phyloP scores from a whole-genome alignment of 208 protist species.

The Zelonia costaricensis region DNA sequence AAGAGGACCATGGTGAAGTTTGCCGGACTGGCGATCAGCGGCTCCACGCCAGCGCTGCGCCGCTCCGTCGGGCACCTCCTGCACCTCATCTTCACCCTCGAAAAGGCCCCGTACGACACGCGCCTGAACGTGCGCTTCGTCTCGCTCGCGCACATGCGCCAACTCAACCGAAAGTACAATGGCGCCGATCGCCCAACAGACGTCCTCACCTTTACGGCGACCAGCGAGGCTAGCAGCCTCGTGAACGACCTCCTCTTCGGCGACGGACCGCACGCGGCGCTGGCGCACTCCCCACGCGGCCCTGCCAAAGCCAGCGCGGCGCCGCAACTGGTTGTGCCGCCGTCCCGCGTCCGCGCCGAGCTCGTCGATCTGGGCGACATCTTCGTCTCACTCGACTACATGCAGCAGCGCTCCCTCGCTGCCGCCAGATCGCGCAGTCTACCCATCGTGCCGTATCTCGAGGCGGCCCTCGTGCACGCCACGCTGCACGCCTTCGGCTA shows the following conservation, averaged over 20 bases:
- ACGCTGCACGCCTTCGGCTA: slow-evolving; percentile 79
- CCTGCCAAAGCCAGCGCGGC: not conserved
- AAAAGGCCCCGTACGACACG: slow-evolving; percentile 43
- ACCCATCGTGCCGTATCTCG: slow-evolving; percentile 56
- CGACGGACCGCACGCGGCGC: not conserved
- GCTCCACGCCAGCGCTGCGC: slow-evolving; percentile 42
- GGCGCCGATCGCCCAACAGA: slow-evolving; percentile 63
- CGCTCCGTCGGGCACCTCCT: slow-evolving; percentile 27
- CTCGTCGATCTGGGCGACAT: slow-evolving; percentile 67
- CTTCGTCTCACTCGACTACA: slow-evolving; percentile 75
- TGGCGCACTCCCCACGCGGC: not conserved
- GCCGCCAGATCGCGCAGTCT: slow-evolving; percentile 45
- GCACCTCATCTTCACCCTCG: slow-evolving; percentile 39
- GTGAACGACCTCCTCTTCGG: slow-evolving; percentile 58
- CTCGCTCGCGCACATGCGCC: slow-evolving; percentile 43
- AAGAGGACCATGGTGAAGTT: slow-evolving; percentile 17
- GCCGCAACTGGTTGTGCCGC: not conserved
- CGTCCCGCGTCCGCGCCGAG: slow-evolving; percentile 11
- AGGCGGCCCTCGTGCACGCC: slow-evolving; percentile 73
- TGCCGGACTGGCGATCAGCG: slow-evolving; percentile 33
- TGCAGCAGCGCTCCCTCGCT: slow-evolving; percentile 36
- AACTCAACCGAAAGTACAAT: slow-evolving; percentile 45
- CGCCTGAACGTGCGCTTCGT: slow-evolving; percentile 58
- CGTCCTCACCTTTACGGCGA: slow-evolving; percentile 74
- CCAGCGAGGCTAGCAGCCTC: slow-evolving; percentile 3